Conservation (phyloP, 2,329 filamentous ascomycete genomes). For the Trichoderma atroviride region DNA sequence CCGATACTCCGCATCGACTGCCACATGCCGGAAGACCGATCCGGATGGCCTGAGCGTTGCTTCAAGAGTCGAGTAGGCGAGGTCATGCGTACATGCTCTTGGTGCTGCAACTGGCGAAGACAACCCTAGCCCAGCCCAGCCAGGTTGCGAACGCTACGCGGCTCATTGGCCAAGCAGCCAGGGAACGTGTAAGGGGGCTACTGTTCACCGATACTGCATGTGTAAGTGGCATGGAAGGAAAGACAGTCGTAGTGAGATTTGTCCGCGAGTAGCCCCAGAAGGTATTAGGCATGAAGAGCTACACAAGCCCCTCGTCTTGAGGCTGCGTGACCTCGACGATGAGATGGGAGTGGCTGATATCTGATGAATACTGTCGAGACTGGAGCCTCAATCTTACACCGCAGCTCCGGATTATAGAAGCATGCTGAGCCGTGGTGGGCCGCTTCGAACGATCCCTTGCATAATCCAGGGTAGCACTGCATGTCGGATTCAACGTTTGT, state of each 20-base stretch:
- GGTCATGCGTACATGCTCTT: slow-evolving; percentile 16
- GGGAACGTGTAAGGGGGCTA: slow-evolving; percentile 9
- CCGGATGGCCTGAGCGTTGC: neutral
- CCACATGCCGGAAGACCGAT: slow-evolving; percentile 4
- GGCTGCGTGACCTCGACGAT: neutral
- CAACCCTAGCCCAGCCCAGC: neutral
- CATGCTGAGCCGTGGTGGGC: neutral
- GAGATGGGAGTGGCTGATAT: neutral
- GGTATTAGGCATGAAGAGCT: neutral
- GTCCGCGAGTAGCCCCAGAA: neutral
- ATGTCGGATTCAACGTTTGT: neutral
- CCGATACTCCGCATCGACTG: slow-evolving; percentile 1
- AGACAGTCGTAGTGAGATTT: neutral
- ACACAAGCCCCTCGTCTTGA: neutral
- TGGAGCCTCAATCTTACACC: neutral
- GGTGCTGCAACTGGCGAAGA: neutral
- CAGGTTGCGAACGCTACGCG: neutral
- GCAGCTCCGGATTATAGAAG: neutral
- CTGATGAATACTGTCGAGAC: neutral
- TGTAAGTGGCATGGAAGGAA: neutral
- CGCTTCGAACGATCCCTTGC: neutral
- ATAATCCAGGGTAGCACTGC: slow-evolving; percentile 16
- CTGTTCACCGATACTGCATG: slow-evolving; percentile 7
- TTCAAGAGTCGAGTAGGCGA: neutral
- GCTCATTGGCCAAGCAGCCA: slow-evolving; percentile 1